Conservation (phyloP, 345 rosid genomes). For the Brassica rapa region DNA sequence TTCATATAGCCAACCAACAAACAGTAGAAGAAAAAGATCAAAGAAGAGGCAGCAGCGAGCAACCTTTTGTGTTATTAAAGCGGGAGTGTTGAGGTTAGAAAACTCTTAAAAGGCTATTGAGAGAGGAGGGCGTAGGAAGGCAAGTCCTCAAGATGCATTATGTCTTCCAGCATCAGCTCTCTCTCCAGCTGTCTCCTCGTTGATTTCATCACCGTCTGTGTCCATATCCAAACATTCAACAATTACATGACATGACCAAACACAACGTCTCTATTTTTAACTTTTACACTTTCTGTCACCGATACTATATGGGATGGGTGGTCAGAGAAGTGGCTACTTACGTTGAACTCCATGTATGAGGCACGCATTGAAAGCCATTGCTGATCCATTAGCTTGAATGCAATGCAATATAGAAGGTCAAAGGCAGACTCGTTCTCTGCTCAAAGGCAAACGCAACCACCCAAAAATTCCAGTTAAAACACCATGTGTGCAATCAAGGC, state of each 20-base stretch:
- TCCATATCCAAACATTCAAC: not conserved
- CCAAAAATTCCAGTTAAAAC: not conserved
- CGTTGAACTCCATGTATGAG: conserved; percentile 99
- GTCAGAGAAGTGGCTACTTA: conserved; percentile 31
- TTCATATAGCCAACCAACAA: conserved; percentile 10
- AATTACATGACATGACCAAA: conserved; percentile 2
- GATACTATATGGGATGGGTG: not conserved
- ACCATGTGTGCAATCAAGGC: not conserved
- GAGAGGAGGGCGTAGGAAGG: conserved; percentile 76
- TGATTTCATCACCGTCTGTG: conserved; percentile 77
- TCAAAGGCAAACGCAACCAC: not conserved
- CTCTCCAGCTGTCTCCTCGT: conserved; percentile 90
- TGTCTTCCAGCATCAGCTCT: conserved; percentile 82
- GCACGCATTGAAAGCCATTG: conserved; percentile 97
- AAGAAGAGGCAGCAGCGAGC: conserved; percentile 1
- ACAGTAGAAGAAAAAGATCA: conserved; percentile 11
- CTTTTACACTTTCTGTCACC: not conserved
- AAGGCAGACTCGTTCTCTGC: conserved; percentile 90
- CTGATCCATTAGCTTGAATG: conserved; percentile 96
- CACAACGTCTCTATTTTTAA: not conserved
- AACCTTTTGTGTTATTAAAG: conserved; percentile 26
- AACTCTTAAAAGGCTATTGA: conserved; percentile 31
- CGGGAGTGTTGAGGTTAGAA: conserved; percentile 16
- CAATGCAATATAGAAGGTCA: conserved; percentile 92
- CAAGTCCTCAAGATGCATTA: conserved; percentile 71